Base-by-base conservation (phyloP, 495 filamentous ascomycete species). In the Xylaria longipes region DNA sequence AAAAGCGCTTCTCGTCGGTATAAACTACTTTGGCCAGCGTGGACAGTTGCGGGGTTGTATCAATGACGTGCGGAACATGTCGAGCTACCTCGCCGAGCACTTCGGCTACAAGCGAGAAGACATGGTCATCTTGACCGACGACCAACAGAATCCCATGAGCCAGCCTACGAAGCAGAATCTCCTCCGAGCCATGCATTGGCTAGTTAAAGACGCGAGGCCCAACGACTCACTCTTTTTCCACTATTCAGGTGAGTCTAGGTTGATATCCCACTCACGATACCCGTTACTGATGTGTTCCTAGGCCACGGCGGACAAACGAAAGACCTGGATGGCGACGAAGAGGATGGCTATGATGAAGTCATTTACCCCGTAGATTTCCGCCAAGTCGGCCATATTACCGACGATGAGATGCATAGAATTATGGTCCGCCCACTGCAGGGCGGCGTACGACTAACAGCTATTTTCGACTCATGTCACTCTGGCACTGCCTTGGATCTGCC, bases 401-500 rank as follows among this genome's bases (percentile, higher is more conserved):
- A 99, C 79, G 96, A 99, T 76, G 95, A 98, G 83, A 97, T 99
- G 94, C 96, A 99, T 79, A 87, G 92, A 65, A 98, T 98, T 80
- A 97, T 99, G 94, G 96, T 99, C 61, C 84, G 84, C 56, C 89
- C 93, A 11, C 85, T 99, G 17, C 87, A 87, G 73, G 87, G 92
- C 14, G 96, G 96, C 70, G 95, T 97, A 29, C 91, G 96, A 43
- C 85, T 99, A 64, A 99, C 96, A 1, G 96, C 96, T 54, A 98
- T 99, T 80, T 99, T 99, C 84, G 96, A 99, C 83, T 97, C 95
- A n/a, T 99, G 96, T 84, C 96, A 99, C 82, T 97, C 95, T 4
- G 96, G 96, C 73, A 97, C 96, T 9, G 96, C 95, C 8, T 87
- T 99, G 76, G 96, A 99, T 78, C 88, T 99, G 35, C 96, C 96